Base-by-base conservation (phyloP, 352 stramenopile species). In the Phytophthora meadii region DNA sequence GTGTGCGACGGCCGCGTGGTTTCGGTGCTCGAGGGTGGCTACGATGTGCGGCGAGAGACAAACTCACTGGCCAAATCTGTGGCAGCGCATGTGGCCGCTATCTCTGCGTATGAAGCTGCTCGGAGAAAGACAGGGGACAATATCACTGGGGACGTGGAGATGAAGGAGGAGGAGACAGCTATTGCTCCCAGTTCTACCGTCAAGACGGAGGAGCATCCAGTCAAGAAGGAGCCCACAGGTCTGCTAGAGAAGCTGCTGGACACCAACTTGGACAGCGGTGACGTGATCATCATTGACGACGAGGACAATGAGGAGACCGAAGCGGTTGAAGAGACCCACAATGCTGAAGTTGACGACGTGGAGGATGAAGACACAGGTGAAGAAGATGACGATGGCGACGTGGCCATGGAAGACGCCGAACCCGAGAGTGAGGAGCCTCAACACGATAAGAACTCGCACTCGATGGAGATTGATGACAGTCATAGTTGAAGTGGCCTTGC, bases 21-120 rank as follows among this genome's bases (percentile, higher is more conserved):
- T 30, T 96, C 88, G 5, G 87, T 96, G 39, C 66, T 96, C n/a
- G 88, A 96, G 54, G 88, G 88, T 28, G 88, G 88, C 22, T 96
- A 95, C 67, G 86, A 94, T 34, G 84, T 94, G 34, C 84, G 81
- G 30, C 77, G 77, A 37, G 84, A 93, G 61, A 95, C 87, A 6
- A 94, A 93, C 53, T 89, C 85, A 56, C 61, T 95, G 40, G 87
- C 87, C 54, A 90, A 90, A 64, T 95, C 87, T 11, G 84, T 93
- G 4, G 84, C 81, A 3, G 85, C 87, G 5, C 87, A 95, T 61
- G 85, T 95, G 34, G 70, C 76, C 19, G 84, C 87, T 11, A 92
- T 95, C 50, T 84, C 82, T 22, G 63, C 65, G 8, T 93, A 88
- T 53, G 84, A 91, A 44, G 51, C 80, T 61, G 70, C 74, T 11